A percentile compares a stretch with the other conserved stretches of the same genome.
These are phyloP conservation scores for Helianthus annuus DNA, from an alignment of 129 eudicot species.

Conservation along the genomic window HanXRQr2.0-SUNRISE NC_035435.2:175194980-175195479, in stretches of 20 bases:
- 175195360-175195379: conserved; percentile 88
- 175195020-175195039: conserved; percentile 80
- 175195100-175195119: background rate
- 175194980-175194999: conserved; percentile 58
- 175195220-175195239: conserved; percentile 73
- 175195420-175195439: conserved; percentile 91
- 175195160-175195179: conserved; percentile 59
- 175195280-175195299: no score
- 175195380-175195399: conserved; percentile 84
- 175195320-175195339: background rate
- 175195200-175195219: conserved; percentile 81
- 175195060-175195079: conserved; percentile 71
- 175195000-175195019: conserved; percentile 53
- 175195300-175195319: no score
- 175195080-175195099: conserved; percentile 39
- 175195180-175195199: conserved; percentile 95
- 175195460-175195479: background rate
- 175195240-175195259: conserved; percentile 75
- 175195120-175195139: background rate
- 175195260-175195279: background rate
- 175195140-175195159: background rate
- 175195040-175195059: conserved; percentile 56
- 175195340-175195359: conserved; percentile 12
- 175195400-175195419: conserved; percentile 97
- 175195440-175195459: conserved; percentile 59